Percentiles rank a stretch among this genome's conserved stretches.
These are phyloP conservation scores for Carnegiea gigantea DNA, from an alignment of 179 eudicot genomes.

Conservation along the genomic window DNA sequence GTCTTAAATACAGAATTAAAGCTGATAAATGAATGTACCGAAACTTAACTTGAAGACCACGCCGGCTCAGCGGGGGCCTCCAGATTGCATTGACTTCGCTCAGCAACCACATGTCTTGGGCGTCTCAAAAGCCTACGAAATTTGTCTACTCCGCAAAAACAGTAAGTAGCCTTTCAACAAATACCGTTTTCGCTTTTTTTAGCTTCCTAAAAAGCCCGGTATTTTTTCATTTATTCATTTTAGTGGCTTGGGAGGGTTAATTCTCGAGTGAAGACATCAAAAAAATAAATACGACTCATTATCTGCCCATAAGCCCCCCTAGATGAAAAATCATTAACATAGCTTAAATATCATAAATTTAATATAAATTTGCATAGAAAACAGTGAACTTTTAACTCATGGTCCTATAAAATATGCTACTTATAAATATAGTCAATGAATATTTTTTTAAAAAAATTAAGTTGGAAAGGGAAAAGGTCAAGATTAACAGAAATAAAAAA, in stretches of 20 bases:
- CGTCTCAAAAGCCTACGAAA: background rate
- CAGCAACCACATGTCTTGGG: background rate
- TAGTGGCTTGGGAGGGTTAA: too few relatives aligned
- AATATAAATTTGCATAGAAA: too few relatives aligned
- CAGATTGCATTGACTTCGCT: background rate
- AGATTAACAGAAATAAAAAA: too few relatives aligned
- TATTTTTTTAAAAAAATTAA: too few relatives aligned
- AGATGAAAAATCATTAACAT: too few relatives aligned
- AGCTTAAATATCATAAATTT: too few relatives aligned
- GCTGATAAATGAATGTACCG: background rate
- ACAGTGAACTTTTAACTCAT: too few relatives aligned
- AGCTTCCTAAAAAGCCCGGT: background rate
- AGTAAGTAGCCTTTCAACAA: background rate
- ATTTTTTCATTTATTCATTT: background rate
- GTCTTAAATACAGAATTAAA: background rate
- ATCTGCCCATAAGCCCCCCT: too few relatives aligned
- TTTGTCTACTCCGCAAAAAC: background rate
- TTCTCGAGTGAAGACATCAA: too few relatives aligned
- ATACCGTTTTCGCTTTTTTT: background rate
- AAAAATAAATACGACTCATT: too few relatives aligned
- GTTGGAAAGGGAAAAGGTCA: too few relatives aligned
- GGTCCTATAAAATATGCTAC: background rate
- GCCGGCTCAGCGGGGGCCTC: background rate
- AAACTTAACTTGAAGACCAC: constrained; percentile 14
- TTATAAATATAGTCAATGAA: background rate